phyloP scores from a whole-genome alignment of 1,139 yeast species.

The Taiozyma sp. region DNA sequence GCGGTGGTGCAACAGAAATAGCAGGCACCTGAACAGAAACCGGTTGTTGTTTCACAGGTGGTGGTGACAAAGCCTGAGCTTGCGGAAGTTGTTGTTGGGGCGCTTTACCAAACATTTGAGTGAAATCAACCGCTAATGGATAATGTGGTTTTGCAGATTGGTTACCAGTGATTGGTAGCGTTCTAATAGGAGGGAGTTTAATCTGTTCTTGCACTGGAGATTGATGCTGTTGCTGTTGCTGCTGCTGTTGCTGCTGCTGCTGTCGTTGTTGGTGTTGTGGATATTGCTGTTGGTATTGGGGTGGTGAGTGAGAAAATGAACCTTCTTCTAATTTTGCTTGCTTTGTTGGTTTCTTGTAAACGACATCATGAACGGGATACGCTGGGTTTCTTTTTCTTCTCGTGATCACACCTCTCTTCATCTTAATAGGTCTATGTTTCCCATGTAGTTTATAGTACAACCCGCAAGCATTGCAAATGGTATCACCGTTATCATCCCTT shows the following conservation, averaged over 20 bases:
- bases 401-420: slow-evolving; percentile 71
- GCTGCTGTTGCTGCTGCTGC: not conserved
- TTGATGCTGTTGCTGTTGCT: not conserved
- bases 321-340: not conserved
- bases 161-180: slow-evolving; percentile 14
- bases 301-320: not conserved
- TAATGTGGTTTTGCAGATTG: slow-evolving; percentile 4
- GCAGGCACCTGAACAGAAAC: not conserved
- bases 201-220: not conserved
- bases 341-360: not conserved
- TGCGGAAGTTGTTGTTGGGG: not conserved
- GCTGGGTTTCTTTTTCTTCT: slow-evolving; percentile 52
- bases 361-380: not conserved
- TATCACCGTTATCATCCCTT: slow-evolving; percentile 10
- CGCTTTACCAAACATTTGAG: slow-evolving; percentile 20
- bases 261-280: not conserved
- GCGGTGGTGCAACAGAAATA: not conserved
- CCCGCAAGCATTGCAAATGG: slow-evolving; percentile 15
- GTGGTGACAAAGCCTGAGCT: not conserved
- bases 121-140: slow-evolving; percentile 27
- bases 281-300: not conserved
- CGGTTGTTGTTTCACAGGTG: not conserved
- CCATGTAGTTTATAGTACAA: slow-evolving; percentile 56
- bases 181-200: slow-evolving; percentile 21
- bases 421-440: slow-evolving; percentile 68